Conservation (phyloP, 495 filamentous ascomycete genomes). For the Aspergillus panamensis region DNA sequence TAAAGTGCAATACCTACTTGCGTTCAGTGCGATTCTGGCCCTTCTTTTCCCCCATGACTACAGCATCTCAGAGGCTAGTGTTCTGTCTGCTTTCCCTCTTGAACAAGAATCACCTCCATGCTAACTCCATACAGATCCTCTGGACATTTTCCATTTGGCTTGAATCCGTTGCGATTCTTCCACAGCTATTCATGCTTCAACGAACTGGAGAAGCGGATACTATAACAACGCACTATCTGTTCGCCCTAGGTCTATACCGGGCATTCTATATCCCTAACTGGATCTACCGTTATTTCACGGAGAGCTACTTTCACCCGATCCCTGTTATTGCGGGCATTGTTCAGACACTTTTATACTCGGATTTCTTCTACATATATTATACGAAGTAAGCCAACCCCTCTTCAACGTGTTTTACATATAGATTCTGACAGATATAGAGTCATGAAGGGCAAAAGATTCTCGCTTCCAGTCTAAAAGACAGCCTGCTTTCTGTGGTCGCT, state of each 20-base stretch:
- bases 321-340: slow-evolving; percentile 82
- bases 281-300: slow-evolving; percentile 82
- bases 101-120: background rate
- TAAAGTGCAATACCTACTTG: slow-evolving; percentile 88
- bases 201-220: slow-evolving; percentile 96
- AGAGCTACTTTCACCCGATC: slow-evolving; percentile 74
- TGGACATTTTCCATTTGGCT: slow-evolving; percentile 99
- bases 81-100: background rate
- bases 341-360: slow-evolving; percentile 92
- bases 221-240: slow-evolving; percentile 97
- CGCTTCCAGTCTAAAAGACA: slow-evolving; percentile 65
- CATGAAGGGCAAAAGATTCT: slow-evolving; percentile 84
- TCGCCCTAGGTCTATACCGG: slow-evolving; percentile 86
- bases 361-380: slow-evolving; percentile 99
- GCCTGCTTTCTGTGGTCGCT: too few relatives aligned
- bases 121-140: slow-evolving; percentile 58
- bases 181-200: slow-evolving; percentile 96
- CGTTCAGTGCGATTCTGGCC: slow-evolving; percentile 70
- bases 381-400: slow-evolving; percentile 61
- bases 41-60: slow-evolving; percentile 83
- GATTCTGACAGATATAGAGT: slow-evolving; percentile 47
- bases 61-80: slow-evolving; percentile 55
- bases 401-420: background rate
- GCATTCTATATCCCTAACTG: slow-evolving; percentile 98
- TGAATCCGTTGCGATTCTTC: slow-evolving; percentile 91